Evolutionary conservation across 345 rosid species (phyloP).

Genomic region (Camelina neglecta): DNA sequence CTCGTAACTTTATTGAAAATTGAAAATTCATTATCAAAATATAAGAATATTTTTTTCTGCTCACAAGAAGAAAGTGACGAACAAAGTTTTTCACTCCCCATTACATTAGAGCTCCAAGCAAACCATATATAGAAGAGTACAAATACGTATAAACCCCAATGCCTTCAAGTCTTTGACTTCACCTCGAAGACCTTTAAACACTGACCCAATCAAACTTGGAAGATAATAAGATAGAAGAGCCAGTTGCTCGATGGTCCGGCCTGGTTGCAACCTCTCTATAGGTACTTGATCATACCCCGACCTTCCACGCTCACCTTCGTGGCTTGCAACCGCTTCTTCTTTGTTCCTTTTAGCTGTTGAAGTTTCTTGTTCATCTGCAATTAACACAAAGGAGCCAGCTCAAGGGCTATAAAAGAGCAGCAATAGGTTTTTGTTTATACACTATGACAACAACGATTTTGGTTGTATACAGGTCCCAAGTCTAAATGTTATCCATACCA

Average conservation of each 20-base stretch:
- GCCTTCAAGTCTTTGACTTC: slow-evolving; percentile 31
- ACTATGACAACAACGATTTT: background rate
- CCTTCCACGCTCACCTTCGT: slow-evolving; percentile 94
- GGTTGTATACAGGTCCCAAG: background rate
- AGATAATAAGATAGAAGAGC: slow-evolving; percentile 28
- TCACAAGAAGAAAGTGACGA: background rate
- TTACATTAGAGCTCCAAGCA: slow-evolving; percentile 28
- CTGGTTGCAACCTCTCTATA: slow-evolving; percentile 45
- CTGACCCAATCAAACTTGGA: slow-evolving; percentile 26
- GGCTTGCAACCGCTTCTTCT: slow-evolving; percentile 92
- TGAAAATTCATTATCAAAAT: slow-evolving; percentile 16
- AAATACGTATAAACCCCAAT: slow-evolving; percentile 32
- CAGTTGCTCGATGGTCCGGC: background rate
- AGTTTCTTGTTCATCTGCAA: slow-evolving; percentile 92
- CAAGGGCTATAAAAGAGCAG: background rate
- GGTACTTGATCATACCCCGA: slow-evolving; percentile 94
- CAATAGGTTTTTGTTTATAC: slow-evolving; percentile 5
- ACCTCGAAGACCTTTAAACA: slow-evolving; percentile 31
- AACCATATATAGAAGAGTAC: slow-evolving; percentile 17
- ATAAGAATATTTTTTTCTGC: background rate
- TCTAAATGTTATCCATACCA: background rate
- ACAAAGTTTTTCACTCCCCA: slow-evolving; percentile 28
- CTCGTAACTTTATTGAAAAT: slow-evolving; percentile 9
- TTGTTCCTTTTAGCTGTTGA: slow-evolving; percentile 95
- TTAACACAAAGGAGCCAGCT: slow-evolving; percentile 7